Evolutionary conservation across 2,329 filamentous ascomycete species (phyloP), one percentile per base, ranked within the genome.

Genomic region (Ascochyta lentis): DNA sequence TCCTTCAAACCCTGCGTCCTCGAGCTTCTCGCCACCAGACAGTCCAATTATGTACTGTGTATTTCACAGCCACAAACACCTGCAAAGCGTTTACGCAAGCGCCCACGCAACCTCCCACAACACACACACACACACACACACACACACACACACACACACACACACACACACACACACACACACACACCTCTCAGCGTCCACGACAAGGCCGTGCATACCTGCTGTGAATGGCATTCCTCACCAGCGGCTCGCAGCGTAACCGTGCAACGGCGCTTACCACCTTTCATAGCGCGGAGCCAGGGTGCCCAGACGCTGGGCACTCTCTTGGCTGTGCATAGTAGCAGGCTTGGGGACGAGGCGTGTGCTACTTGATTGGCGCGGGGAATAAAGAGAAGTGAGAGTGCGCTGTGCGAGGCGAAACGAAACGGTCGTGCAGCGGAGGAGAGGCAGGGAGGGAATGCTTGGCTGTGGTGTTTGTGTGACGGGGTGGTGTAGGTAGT

Each of bases 401-500:
- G 19, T 19, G n/a, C n/a, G 15, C 27, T 49, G 54, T 44, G 54
- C 41, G 26, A 40, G 37, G 48, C 12, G 39, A 37, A 52, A 49
- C 12, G 39, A 37, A 56, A 52, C 54, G 58, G 47, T 45, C 27
- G 54, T 58, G 54, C 54, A 55, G 49, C 42, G 47, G 15, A 12
- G 47, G 23, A 6, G 7, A 31, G 33, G 49, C 19, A 24, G 46
- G 29, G 33, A 51, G 53, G 54, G 51, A 60, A 60, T 58, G 58
- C 54, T 58, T 55, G 58, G 54, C 58, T 55, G 43, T 52, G 54
- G 43, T 52, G 54, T 38, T 47, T 47, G 47, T 56, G 47, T 33
- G 44, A 56, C 43, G 27, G 4, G 22, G 26, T 33, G n/a, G 26
- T 44, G 24, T 13, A 22, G 41, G 31, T 12, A 31, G 16, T 34